phyloP scores from a whole-genome alignment of 768 basidiomycete species.

The Phlegmacium glaucopus region DNA sequence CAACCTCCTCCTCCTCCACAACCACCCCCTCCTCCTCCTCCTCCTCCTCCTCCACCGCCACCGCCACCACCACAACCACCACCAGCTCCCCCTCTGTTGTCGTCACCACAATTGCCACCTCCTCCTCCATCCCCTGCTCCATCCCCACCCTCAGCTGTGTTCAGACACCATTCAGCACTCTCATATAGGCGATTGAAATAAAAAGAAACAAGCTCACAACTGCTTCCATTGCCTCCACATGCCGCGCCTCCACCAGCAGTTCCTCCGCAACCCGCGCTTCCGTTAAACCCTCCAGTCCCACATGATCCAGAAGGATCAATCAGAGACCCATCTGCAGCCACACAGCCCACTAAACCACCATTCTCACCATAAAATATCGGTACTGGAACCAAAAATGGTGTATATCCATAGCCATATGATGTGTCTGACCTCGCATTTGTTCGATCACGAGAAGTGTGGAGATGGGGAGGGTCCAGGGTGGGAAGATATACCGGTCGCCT shows the following conservation, averaged over 20 bases:
- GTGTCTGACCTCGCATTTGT: no score
- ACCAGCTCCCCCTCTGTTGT: no score
- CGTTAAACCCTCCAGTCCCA: slow-evolving; percentile 5
- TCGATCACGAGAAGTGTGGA: background rate
- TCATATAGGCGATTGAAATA: no score
- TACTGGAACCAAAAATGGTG: slow-evolving; percentile 36
- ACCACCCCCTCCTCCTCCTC: no score
- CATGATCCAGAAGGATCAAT: slow-evolving; percentile 11
- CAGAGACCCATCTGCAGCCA: slow-evolving; percentile 13
- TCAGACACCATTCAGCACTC: no score
- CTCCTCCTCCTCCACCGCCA: no score
- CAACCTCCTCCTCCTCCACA: no score
- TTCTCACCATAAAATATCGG: slow-evolving; percentile 25
- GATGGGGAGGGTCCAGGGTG: background rate
- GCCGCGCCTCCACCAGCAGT: background rate
- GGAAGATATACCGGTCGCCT: background rate
- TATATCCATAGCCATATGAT: background rate
- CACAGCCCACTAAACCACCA: slow-evolving; percentile 17
- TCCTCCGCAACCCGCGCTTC: background rate
- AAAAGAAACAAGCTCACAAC: no score
- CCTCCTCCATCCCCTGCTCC: slow-evolving; percentile 1
- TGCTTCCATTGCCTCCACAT: background rate
- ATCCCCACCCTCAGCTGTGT: slow-evolving; percentile 2
- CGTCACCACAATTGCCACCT: slow-evolving; percentile 1
- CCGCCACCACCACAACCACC: no score